Percentiles rank a stretch among this genome's conserved stretches.
Conservation (phyloP, 805 yeast species). For the Spathaspora boniae region DNA sequence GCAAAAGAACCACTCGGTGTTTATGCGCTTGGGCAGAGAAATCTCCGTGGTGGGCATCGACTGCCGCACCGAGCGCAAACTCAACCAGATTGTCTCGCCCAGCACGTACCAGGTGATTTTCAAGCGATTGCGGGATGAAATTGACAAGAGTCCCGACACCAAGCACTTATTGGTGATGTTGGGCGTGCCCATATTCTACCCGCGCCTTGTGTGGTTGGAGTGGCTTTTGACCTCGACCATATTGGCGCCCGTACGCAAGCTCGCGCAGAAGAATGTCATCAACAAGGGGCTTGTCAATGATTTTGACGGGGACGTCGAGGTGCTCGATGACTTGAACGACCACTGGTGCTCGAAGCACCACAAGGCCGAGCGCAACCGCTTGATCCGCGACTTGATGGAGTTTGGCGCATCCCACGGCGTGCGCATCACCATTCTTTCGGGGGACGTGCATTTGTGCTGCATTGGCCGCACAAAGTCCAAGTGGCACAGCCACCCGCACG, state of each 20-base stretch:
- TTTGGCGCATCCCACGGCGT: conserved; percentile 64
- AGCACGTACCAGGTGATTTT: conserved; percentile 62
- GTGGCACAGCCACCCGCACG: conserved; percentile 31
- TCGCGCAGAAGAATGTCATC: conserved; percentile 56
- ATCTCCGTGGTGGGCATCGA: conserved; percentile 78
- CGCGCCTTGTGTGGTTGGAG: conserved; percentile 90
- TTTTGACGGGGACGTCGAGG: conserved; percentile 88
- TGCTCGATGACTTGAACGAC: conserved; percentile 89
- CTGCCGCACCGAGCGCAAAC: conserved; percentile 86
- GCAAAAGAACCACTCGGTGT: conserved; percentile 63
- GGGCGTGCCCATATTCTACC: conserved; percentile 95
- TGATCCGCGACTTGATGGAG: conserved; percentile 58
- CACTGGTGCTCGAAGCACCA: conserved; percentile 95
- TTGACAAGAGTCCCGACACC: conserved; percentile 39
- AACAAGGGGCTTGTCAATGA: conserved; percentile 79
- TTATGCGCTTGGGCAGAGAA: conserved; percentile 69
- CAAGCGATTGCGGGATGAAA: conserved; percentile 54
- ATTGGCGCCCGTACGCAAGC: conserved; percentile 59
- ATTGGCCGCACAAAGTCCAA: conserved; percentile 72
- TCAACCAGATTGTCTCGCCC: conserved; percentile 50
- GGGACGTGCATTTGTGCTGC: conserved; percentile 91
- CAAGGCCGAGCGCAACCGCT: conserved; percentile 75
- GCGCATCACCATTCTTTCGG: conserved; percentile 80
- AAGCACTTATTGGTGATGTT: conserved; percentile 79
- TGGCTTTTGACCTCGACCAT: conserved; percentile 56